A percentile compares a stretch with the other conserved stretches of the same genome.
phyloP scores from a whole-genome alignment of 257 asterid genomes.

The Coffea canephora region DNA sequence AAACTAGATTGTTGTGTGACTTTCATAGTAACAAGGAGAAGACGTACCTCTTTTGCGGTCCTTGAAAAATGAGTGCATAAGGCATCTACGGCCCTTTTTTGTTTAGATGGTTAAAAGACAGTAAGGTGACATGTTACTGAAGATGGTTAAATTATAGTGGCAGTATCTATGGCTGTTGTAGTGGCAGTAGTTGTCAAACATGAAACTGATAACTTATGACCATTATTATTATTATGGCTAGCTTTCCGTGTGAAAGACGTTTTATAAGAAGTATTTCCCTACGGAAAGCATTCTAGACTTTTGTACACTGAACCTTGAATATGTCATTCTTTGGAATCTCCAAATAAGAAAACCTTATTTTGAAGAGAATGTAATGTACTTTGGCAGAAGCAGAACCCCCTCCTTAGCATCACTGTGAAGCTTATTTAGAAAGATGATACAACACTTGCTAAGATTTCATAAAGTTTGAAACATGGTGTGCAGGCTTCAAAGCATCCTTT shows the following conservation, averaged over 20 bases:
- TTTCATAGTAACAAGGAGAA: background rate
- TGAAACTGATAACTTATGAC: constrained; percentile 3
- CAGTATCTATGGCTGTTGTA: background rate
- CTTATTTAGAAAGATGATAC: background rate
- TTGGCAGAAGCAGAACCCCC: background rate
- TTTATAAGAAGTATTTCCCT: background rate
- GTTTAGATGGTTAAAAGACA: background rate
- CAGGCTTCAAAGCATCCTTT: constrained; percentile 98
- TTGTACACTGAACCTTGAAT: background rate
- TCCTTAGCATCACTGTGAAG: constrained; percentile 5
- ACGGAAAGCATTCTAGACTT: background rate
- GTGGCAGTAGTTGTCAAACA: background rate
- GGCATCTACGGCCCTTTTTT: background rate
- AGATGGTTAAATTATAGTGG: background rate
- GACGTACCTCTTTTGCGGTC: background rate
- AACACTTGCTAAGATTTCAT: background rate
- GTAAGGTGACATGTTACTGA: background rate
- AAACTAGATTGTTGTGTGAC: background rate
- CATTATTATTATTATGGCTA: background rate
- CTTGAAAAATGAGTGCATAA: background rate
- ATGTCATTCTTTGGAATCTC: background rate
- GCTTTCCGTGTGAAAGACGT: background rate
- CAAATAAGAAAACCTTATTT: background rate
- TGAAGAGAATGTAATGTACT: background rate
- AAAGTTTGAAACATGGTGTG: constrained; percentile 20